Base-by-base conservation (phyloP, 2,329 filamentous ascomycete species). In the Penicillium freii region DNA sequence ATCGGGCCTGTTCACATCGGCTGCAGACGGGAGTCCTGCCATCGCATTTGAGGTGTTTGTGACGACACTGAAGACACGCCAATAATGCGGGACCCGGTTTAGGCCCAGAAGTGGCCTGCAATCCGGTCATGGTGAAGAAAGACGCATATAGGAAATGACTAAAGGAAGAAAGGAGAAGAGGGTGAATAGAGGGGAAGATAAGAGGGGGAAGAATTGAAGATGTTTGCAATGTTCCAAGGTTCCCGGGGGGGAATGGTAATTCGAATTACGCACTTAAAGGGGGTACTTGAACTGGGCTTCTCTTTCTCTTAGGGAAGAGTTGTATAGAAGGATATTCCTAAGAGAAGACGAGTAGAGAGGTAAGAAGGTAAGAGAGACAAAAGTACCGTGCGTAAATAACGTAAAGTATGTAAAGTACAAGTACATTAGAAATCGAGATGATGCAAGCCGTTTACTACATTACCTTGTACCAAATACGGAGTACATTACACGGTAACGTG, bases 11-110 rank as follows among this genome's bases (percentile, higher is more conserved):
- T 23, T 76, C 75, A 73, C 89, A 92, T 53, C 90, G 85, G 46
- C 83, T 81, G 74, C 90, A 92, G 33, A 75, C 62, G 13, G 89
- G 89, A 33, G 76, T 86, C 38, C 79, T 75, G 29, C 88, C 88
- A 72, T 92, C 87, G 70, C 89, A 92, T 71, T 91, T 92, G 48
- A 92, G 80, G 72, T 92, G 90, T 68, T 90, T 80, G 52, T 77
- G 76, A 34, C 80, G 75, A 62, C 80, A 82, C 36, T 74, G 69
- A 29, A 78, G 70, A 77, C 66, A 85, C 57, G 69, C 82, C 68
- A 69, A 77, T 63, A 62, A 80, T 11, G 75, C 74, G 2, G 75
- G 75, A 19, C 70, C 71, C 3, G 69, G 56, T 46, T 58, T 58
- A 54, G 70, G 70, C n/a, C 63, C 58, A 39, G 63, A 40, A 47